Conservation (phyloP, 371 early-diverging fungal genomes). For the Globomyces sp. region DNA sequence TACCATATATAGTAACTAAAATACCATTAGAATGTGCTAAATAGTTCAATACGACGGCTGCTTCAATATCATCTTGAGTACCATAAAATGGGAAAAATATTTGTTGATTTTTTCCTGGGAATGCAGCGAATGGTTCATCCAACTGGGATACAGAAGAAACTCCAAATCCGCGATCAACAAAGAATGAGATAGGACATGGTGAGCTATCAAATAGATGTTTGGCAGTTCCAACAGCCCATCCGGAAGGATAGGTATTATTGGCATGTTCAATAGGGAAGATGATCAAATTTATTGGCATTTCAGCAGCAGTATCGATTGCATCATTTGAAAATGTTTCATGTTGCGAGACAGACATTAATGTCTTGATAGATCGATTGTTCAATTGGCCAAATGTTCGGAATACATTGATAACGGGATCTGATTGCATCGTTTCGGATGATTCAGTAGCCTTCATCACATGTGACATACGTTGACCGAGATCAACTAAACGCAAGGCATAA, state of each 20-base stretch:
- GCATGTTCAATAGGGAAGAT: slow-evolving; percentile 21
- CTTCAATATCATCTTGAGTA: slow-evolving; percentile 61
- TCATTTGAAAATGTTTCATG: slow-evolving; percentile 49
- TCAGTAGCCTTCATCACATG: slow-evolving; percentile 71
- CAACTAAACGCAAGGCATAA: slow-evolving; percentile 64
- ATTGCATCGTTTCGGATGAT: slow-evolving; percentile 49
- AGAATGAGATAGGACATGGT: slow-evolving; percentile 52
- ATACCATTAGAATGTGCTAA: slow-evolving; percentile 31
- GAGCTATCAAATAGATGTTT: slow-evolving; percentile 42
- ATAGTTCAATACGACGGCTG: background rate
- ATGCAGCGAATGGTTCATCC: slow-evolving; percentile 16
- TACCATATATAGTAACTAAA: background rate
- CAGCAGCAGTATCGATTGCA: slow-evolving; percentile 40
- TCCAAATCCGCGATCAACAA: slow-evolving; percentile 73
- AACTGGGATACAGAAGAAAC: slow-evolving; percentile 14
- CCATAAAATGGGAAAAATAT: slow-evolving; percentile 61
- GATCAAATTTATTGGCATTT: slow-evolving; percentile 36
- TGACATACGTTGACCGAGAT: slow-evolving; percentile 69
- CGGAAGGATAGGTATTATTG: slow-evolving; percentile 25
- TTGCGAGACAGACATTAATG: slow-evolving; percentile 21
- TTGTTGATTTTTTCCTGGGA: slow-evolving; percentile 16
- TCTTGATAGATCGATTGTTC: slow-evolving; percentile 33
- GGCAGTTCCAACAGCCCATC: slow-evolving; percentile 44
- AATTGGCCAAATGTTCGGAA: slow-evolving; percentile 71
- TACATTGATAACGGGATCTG: slow-evolving; percentile 72